Evolutionary conservation across 169 alveolate species (phyloP).

Genomic region (Eimeria necatrix): DNA sequence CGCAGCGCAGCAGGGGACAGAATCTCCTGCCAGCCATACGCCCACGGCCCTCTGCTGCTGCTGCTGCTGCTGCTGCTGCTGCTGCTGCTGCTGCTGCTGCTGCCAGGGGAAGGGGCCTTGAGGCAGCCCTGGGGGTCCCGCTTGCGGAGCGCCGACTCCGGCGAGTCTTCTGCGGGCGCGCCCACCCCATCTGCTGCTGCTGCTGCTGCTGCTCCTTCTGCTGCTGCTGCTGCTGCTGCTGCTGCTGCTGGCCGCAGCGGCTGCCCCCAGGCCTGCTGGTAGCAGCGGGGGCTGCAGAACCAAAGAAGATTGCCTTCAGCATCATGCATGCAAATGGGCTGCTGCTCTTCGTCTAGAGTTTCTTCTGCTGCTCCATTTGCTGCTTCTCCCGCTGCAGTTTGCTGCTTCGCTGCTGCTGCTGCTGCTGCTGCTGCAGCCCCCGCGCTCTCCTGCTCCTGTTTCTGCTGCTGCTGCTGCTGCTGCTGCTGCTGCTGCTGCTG

Average conservation of each 20-base stretch:
- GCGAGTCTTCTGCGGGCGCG: not conserved
- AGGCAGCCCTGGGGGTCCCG: slow-evolving; percentile 44
- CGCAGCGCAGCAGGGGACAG: slow-evolving; percentile 8
- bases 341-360: not conserved
- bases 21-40: slow-evolving; percentile 57
- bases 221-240: not conserved
- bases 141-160: not conserved
- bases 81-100: slow-evolving; percentile 23
- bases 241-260: not conserved
- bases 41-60: slow-evolving; percentile 39
- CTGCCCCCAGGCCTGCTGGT: slow-evolving; percentile 29
- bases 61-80: slow-evolving; percentile 28
- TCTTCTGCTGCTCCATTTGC: not conserved
- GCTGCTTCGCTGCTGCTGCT: not conserved
- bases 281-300: slow-evolving; percentile 58
- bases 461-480: not conserved
- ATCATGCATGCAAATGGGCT: slow-evolving; percentile 27
- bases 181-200: not conserved
- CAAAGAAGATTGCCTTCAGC: slow-evolving; percentile 9
- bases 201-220: not conserved
- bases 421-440: not conserved
- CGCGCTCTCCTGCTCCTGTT: not conserved
- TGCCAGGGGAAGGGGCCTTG: not conserved
- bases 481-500: slow-evolving; percentile 1
- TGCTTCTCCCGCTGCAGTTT: not conserved